A percentile compares a stretch with the other conserved stretches of the same genome.
Evolutionary conservation across 2,329 filamentous ascomycete species (phyloP).

Genomic region (Lachnellula cervina): DNA sequence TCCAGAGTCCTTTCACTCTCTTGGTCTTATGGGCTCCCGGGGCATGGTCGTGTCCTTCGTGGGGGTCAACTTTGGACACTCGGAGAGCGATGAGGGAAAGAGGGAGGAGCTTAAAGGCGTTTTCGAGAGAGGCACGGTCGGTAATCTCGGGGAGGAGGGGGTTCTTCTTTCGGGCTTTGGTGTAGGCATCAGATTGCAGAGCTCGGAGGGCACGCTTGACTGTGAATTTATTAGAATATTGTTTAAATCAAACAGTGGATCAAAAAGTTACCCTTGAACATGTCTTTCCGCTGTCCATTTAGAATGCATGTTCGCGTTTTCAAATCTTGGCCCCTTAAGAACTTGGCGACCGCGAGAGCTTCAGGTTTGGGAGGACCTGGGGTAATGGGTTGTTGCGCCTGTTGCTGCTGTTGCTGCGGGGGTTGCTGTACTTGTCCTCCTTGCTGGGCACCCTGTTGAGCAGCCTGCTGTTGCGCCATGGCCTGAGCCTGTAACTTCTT

Average conservation of each 20-base stretch:
- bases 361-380: slow-evolving; percentile 83
- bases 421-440: slow-evolving; percentile 29
- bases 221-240: slow-evolving; percentile 34
- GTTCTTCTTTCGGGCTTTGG: slow-evolving; percentile 86
- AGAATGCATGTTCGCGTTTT: slow-evolving; percentile 90
- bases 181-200: slow-evolving; percentile 82
- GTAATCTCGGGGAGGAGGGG: slow-evolving; percentile 81
- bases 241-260: not conserved
- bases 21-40: slow-evolving; percentile 67
- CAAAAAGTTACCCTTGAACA: slow-evolving; percentile 76
- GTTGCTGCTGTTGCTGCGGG: slow-evolving; percentile 38
- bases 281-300: slow-evolving; percentile 94
- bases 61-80: slow-evolving; percentile 75
- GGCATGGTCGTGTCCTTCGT: slow-evolving; percentile 67
- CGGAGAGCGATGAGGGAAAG: slow-evolving; percentile 90
- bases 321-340: slow-evolving; percentile 75
- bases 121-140: slow-evolving; percentile 84
- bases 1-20: slow-evolving; percentile 94
- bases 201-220: slow-evolving; percentile 95
- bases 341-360: slow-evolving; percentile 83
- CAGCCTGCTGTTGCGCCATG: slow-evolving; percentile 48
- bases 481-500: slow-evolving; percentile 59
- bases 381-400: slow-evolving; percentile 61
- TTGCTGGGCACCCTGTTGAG: slow-evolving; percentile 39
- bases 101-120: slow-evolving; percentile 90